Evolutionary conservation across 331 rosid species (phyloP).

Genomic region (Spiraea crenata): DNA sequence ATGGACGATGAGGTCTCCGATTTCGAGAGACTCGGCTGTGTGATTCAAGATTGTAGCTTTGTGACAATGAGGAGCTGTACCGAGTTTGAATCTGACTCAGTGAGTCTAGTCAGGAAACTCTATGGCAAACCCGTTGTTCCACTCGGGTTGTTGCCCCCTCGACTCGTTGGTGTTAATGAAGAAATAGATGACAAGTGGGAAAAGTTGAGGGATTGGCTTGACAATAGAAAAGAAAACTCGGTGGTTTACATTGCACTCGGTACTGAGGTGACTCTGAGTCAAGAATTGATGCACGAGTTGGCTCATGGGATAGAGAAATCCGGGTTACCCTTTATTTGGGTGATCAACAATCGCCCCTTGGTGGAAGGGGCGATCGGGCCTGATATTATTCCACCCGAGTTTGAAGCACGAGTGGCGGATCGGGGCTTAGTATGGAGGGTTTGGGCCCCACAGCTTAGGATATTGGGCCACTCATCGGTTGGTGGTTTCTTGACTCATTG

Average conservation of each 20-base stretch:
- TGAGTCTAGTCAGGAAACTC: constrained; percentile 16
- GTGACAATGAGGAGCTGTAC: neutral
- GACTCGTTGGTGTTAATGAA: neutral
- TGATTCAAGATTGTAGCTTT: neutral
- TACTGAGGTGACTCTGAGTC: constrained; percentile 27
- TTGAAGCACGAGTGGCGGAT: constrained; percentile 8
- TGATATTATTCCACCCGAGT: constrained; percentile 14
- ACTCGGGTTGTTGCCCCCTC: constrained; percentile 14
- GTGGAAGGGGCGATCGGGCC: neutral
- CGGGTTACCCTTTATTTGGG: constrained; percentile 30
- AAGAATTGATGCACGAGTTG: constrained; percentile 23
- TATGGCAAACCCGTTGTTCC: constrained; percentile 32
- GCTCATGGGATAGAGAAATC: constrained; percentile 33
- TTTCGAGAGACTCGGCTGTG: neutral
- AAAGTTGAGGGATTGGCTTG: constrained; percentile 18
- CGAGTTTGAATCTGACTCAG: constrained; percentile 26
- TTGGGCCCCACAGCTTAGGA: constrained; percentile 32
- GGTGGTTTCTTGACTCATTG: constrained; percentile 28
- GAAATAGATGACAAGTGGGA: constrained; percentile 9
- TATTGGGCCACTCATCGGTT: constrained; percentile 4
- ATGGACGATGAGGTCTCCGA: constrained; percentile 21
- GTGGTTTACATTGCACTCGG: constrained; percentile 26
- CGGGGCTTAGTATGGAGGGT: constrained; percentile 25
- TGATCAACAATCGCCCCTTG: constrained; percentile 9
- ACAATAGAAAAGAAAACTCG: constrained; percentile 11